A percentile compares a stretch with the other conserved stretches of the same genome.
These are phyloP conservation scores for Pythium periplocum DNA, from an alignment of 352 stramenopile species.

Conservation along the genomic window DNA sequence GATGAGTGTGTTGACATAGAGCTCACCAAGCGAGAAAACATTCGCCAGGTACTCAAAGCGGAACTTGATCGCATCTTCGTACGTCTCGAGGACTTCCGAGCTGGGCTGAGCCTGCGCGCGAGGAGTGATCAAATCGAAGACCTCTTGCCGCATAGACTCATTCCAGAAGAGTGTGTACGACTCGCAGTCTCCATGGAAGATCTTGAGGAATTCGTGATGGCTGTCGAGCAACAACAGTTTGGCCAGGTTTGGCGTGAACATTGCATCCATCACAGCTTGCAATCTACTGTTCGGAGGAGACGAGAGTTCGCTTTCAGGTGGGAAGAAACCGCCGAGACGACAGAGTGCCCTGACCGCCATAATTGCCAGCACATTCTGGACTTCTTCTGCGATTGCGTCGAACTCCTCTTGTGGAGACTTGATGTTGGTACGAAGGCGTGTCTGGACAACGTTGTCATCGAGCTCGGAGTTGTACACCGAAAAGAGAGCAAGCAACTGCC, in stretches of 20 bases:
- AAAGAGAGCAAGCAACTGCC: conserved; percentile 66
- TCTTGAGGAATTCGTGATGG: conserved; percentile 79
- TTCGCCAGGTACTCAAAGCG: conserved; percentile 63
- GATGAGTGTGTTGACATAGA: conserved; percentile 79
- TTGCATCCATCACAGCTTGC: conserved; percentile 35
- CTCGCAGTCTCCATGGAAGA: conserved; percentile 72
- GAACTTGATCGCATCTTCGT: conserved; percentile 49
- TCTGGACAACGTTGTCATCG: conserved; percentile 42
- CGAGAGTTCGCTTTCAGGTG: conserved; percentile 37
- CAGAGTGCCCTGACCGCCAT: conserved; percentile 65
- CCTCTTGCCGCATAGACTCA: conserved; percentile 60
- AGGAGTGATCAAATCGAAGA: conserved; percentile 44
- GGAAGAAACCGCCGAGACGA: conserved; percentile 60
- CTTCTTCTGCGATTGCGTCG: conserved; percentile 33
- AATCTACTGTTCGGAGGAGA: conserved; percentile 39
- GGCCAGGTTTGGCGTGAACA: conserved; percentile 77
- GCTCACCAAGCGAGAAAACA: conserved; percentile 53
- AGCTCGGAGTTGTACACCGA: conserved; percentile 61
- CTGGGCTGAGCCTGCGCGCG: conserved; percentile 30
- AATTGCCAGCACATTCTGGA: conserved; percentile 70
- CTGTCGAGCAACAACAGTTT: conserved; percentile 51
- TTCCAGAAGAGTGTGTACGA: conserved; percentile 85
- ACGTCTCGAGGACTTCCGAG: conserved; percentile 31
- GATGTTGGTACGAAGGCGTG: conserved; percentile 31
- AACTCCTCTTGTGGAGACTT: conserved; percentile 36